Conservation (phyloP, 164 flowering plant genomes). For the Umbellularia californica region DNA sequence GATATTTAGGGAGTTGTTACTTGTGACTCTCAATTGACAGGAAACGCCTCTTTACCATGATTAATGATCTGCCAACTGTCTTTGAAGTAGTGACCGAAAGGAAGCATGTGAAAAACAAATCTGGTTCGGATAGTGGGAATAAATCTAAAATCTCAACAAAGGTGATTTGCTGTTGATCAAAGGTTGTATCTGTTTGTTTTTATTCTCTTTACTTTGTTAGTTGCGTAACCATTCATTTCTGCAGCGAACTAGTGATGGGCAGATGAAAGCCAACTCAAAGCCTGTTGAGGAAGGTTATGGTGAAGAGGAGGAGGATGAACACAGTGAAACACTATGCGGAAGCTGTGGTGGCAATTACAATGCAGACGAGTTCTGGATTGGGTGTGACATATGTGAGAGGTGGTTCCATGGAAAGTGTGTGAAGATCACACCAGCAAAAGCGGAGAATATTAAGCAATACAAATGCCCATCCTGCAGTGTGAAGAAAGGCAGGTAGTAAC, state of each 20-base stretch:
- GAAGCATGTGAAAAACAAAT: constrained; percentile 68
- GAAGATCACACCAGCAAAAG: constrained; percentile 93
- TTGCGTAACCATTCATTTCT: constrained; percentile 5
- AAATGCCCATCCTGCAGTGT: constrained; percentile 92
- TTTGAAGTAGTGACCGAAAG: constrained; percentile 84
- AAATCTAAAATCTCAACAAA: constrained; percentile 62
- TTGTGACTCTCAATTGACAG: constrained; percentile 27
- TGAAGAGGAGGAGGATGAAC: constrained; percentile 90
- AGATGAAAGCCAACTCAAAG: constrained; percentile 57
- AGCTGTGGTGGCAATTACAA: constrained; percentile 84
- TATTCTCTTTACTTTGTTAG: not conserved
- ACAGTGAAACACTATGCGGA: constrained; percentile 85
- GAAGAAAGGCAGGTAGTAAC: constrained; percentile 60
- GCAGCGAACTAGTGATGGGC: constrained; percentile 80
- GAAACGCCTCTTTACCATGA: constrained; percentile 77
- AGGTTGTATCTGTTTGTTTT: not conserved
- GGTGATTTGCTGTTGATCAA: constrained; percentile 29
- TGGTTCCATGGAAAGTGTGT: constrained; percentile 96
- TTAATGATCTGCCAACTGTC: constrained; percentile 82
- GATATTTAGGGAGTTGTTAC: not conserved
- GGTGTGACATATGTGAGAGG: constrained; percentile 84
- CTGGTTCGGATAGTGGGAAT: constrained; percentile 70
- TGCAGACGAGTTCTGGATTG: constrained; percentile 86
- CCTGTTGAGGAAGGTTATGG: constrained; percentile 51
- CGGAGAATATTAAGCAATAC: constrained; percentile 87